Evolutionary conservation across 305 asterid species (phyloP).

Genomic region (Solanum chacoense): DNA sequence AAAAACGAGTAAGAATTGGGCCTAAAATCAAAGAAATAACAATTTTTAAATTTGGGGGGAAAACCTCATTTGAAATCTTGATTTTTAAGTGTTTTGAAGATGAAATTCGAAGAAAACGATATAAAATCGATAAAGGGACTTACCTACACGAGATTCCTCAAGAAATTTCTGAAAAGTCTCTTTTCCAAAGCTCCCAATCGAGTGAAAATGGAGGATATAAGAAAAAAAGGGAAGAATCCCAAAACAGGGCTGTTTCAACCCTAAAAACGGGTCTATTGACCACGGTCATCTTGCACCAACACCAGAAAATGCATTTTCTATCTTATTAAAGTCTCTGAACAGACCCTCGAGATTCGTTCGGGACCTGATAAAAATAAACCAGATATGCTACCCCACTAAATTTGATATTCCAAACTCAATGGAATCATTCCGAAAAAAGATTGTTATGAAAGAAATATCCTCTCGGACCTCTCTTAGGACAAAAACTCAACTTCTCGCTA

Average conservation of each 20-base stretch:
- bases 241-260: background rate
- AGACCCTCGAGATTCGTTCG: background rate
- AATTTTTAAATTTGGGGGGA: background rate
- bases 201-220: background rate
- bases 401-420: background rate
- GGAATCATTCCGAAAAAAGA: background rate
- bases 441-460: background rate
- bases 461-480: background rate
- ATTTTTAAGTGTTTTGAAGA: background rate
- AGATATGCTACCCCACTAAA: background rate
- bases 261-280: background rate
- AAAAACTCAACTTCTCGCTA: background rate
- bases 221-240: background rate
- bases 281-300: background rate
- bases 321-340: background rate
- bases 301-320: background rate
- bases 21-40: background rate
- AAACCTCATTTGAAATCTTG: background rate
- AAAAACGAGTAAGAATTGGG: background rate
- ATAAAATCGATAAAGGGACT: background rate
- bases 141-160: background rate
- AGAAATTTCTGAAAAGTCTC: background rate
- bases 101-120: background rate
- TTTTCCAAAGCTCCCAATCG: background rate
- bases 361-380: background rate